Percentiles rank a stretch among this genome's conserved stretches.
phyloP scores from a whole-genome alignment of 2,329 filamentous ascomycete genomes.

The Fusarium subglutinans region DNA sequence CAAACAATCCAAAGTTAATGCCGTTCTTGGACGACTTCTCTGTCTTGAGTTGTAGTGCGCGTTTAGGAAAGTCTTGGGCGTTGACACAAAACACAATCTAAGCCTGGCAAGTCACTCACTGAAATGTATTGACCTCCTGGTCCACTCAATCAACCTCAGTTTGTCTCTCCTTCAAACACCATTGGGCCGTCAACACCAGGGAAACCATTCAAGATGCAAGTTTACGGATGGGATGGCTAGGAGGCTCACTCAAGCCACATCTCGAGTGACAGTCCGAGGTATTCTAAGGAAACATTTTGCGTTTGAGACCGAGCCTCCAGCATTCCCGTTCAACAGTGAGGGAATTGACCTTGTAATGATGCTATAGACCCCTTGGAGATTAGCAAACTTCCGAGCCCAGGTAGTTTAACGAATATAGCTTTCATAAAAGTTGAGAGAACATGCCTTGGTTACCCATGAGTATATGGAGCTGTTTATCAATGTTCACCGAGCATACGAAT shows the following conservation, averaged over 20 bases:
- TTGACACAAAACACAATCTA: constrained; percentile 4
- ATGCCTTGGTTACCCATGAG: background rate
- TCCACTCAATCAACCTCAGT: constrained; percentile 12
- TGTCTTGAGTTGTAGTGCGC: background rate
- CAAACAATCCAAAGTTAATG: background rate
- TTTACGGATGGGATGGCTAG: background rate
- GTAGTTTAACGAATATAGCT: background rate
- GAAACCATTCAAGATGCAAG: background rate
- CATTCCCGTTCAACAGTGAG: constrained; percentile 5
- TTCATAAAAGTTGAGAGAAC: background rate
- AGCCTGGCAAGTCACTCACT: background rate
- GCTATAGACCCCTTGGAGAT: background rate
- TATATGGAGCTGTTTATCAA: background rate
- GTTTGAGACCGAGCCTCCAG: constrained; percentile 10
- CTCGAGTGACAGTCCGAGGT: background rate
- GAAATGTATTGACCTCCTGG: constrained; percentile 26
- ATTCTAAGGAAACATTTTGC: constrained; percentile 17
- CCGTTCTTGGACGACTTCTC: background rate
- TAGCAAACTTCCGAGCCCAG: background rate
- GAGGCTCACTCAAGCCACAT: background rate
- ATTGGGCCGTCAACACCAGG: background rate
- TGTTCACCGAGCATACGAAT: background rate
- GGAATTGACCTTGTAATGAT: background rate
- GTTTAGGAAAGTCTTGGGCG: constrained; percentile 18
- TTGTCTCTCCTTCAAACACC: constrained; percentile 31